Percentiles rank a stretch among this genome's conserved stretches.
phyloP scores from a whole-genome alignment of 352 stramenopile species.

The Phytophthora multivora region DNA sequence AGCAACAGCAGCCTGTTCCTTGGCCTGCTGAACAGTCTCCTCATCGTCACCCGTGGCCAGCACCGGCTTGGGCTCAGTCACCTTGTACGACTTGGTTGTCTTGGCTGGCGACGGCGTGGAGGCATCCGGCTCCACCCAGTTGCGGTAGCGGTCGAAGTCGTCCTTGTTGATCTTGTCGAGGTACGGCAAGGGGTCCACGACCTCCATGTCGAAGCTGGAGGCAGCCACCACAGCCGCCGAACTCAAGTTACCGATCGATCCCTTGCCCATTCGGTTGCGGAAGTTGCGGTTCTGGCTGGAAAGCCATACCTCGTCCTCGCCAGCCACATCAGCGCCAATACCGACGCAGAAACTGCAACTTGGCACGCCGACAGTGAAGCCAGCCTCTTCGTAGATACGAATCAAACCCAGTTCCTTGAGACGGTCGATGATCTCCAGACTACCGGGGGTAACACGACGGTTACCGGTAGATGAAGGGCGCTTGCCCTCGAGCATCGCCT shows the following conservation, averaged over 20 bases:
- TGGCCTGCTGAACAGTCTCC: conserved; percentile 46
- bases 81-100: conserved; percentile 41
- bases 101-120: conserved; percentile 24
- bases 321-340: conserved; percentile 79
- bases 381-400: conserved; percentile 78
- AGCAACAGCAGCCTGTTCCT: conserved; percentile 61
- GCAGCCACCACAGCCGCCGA: conserved; percentile 73
- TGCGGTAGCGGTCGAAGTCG: conserved; percentile 80
- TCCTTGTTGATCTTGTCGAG: conserved; percentile 68
- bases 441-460: conserved; percentile 76
- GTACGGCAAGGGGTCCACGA: conserved; percentile 63
- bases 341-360: conserved; percentile 85
- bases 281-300: conserved; percentile 88
- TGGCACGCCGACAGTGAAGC: conserved; percentile 78
- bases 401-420: conserved; percentile 71
- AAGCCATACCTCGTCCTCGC: conserved; percentile 78
- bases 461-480: conserved; percentile 49
- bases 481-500: conserved; percentile 73
- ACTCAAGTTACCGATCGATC: conserved; percentile 77
- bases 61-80: conserved; percentile 50
- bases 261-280: conserved; percentile 84
- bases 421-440: conserved; percentile 72
- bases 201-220: conserved; percentile 81
- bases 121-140: conserved; percentile 62
- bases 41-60: conserved; percentile 33